Conservation (phyloP, 768 basidiomycete species). For the Mycena epipterygia region DNA sequence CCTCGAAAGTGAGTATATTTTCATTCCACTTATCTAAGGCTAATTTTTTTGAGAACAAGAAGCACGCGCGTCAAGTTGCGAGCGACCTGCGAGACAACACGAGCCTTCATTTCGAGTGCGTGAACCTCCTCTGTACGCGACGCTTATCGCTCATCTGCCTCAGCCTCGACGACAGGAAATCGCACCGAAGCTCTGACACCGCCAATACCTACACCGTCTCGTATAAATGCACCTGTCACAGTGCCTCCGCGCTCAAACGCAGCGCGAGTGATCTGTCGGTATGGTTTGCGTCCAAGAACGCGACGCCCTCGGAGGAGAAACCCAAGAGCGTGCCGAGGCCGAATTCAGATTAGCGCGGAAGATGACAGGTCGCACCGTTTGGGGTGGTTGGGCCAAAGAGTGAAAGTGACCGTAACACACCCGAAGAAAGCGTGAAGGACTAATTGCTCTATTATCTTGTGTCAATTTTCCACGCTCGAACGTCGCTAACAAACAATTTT, state of each 20-base stretch:
- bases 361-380: slow-evolving; percentile 32
- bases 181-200: background rate
- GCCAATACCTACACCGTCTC: slow-evolving; percentile 12
- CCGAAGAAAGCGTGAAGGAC: slow-evolving; percentile 15
- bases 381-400: slow-evolving; percentile 29
- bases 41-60: slow-evolving; percentile 29
- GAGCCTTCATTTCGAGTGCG: slow-evolving; percentile 26
- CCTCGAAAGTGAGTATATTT: background rate
- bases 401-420: slow-evolving; percentile 31
- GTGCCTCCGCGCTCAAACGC: background rate
- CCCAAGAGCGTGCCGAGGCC: slow-evolving; percentile 24
- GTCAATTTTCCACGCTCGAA: too few relatives aligned
- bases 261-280: slow-evolving; percentile 16
- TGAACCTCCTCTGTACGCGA: too few relatives aligned
- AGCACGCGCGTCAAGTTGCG: slow-evolving; percentile 20
- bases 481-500: too few relatives aligned
- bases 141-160: background rate
- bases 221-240: slow-evolving; percentile 28
- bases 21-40: too few relatives aligned
- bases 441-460: too few relatives aligned
- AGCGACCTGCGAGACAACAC: slow-evolving; percentile 26
- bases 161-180: slow-evolving; percentile 14
- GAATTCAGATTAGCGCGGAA: slow-evolving; percentile 14
- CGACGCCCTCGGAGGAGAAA: background rate
- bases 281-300: slow-evolving; percentile 10